Conservation (phyloP, 192 early-diverging fungal genomes). For the Dissophora globulifera region DNA sequence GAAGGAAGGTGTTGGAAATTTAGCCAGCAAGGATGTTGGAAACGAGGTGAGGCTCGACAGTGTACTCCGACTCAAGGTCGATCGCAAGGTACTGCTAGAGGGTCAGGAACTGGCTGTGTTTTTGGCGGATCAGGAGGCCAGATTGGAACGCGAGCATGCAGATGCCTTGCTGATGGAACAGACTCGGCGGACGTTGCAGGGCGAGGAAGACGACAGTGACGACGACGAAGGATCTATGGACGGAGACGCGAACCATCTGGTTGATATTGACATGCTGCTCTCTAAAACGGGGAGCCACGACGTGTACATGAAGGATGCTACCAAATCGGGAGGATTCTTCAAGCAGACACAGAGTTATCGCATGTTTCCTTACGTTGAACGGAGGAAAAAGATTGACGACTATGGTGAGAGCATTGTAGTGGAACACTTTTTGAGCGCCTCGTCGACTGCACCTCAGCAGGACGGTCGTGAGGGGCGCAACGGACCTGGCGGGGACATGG, state of each 20-base stretch:
- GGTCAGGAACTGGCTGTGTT: constrained; percentile 85
- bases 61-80: constrained; percentile 47
- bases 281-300: constrained; percentile 65
- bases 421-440: constrained; percentile 58
- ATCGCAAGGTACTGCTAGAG: constrained; percentile 80
- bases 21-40: constrained; percentile 35
- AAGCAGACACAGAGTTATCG: constrained; percentile 83
- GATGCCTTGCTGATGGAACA: constrained; percentile 73
- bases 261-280: constrained; percentile 31
- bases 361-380: constrained; percentile 90
- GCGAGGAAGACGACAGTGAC: constrained; percentile 78
- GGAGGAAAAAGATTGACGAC: constrained; percentile 87
- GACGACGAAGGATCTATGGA: constrained; percentile 60
- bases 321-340: constrained; percentile 76
- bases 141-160: constrained; percentile 78
- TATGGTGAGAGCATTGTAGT: constrained; percentile 89
- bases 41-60: constrained; percentile 35
- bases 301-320: constrained; percentile 85
- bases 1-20: constrained; percentile 50
- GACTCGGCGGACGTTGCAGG: constrained; percentile 74
- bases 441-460: constrained; percentile 16
- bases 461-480: constrained; percentile 1
- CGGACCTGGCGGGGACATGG: constrained; percentile 24
- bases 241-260: constrained; percentile 39
- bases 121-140: constrained; percentile 68